A percentile compares a stretch with the other conserved stretches of the same genome.
Conservation (phyloP, 345 rosid genomes). For the Tarenaya hassleriana region DNA sequence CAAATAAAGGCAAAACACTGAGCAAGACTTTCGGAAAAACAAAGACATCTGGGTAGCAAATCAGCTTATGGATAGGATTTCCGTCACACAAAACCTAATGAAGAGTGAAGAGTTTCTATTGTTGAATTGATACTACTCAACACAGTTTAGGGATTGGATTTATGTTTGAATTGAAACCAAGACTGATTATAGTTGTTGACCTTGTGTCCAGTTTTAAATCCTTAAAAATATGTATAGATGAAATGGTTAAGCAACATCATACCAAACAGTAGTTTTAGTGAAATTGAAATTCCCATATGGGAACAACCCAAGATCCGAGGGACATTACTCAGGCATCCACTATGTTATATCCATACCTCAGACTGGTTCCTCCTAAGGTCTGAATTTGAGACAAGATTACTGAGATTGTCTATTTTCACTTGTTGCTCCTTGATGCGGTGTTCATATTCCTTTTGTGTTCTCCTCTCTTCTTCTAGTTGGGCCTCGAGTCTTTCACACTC, state of each 20-base stretch:
- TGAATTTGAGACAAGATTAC: slow-evolving; percentile 35
- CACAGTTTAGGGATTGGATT: neutral
- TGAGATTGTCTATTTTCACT: slow-evolving; percentile 55
- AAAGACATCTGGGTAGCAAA: slow-evolving; percentile 4
- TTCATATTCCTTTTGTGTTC: slow-evolving; percentile 62
- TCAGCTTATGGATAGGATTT: neutral
- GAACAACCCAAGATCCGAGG: neutral
- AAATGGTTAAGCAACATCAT: neutral
- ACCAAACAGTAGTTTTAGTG: neutral
- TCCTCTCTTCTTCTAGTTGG: slow-evolving; percentile 82
- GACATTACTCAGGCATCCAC: neutral
- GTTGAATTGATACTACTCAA: neutral
- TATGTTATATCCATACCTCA: slow-evolving; percentile 43
- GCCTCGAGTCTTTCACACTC: slow-evolving; percentile 80
- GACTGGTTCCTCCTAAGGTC: slow-evolving; percentile 44
- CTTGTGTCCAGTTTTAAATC: slow-evolving; percentile 7
- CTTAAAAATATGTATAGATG: slow-evolving; percentile 4
- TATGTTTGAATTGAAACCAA: neutral
- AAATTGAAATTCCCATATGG: neutral
- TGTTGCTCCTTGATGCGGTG: slow-evolving; percentile 64
- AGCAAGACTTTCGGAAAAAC: slow-evolving; percentile 10
- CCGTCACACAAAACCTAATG: neutral
- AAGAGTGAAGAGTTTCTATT: neutral
- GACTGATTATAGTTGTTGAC: neutral
- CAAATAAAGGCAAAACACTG: slow-evolving; percentile 7